phyloP scores from a whole-genome alignment of 2,329 filamentous ascomycete genomes.

The Calonectria ilicicola region DNA sequence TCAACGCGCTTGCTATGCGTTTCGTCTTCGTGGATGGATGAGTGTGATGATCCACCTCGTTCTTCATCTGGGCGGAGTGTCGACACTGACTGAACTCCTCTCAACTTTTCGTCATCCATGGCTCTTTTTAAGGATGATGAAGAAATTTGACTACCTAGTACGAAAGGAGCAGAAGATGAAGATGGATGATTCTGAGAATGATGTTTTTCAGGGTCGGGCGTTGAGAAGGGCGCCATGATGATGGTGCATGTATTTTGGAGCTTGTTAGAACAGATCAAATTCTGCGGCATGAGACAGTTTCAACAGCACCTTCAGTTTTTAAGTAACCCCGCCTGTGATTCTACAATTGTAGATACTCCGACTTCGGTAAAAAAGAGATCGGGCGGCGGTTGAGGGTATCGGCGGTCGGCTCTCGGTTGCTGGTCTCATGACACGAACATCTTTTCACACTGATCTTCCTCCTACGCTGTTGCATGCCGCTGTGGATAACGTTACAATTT shows the following conservation, averaged over 20 bases:
- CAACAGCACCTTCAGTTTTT: neutral
- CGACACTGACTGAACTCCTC: neutral
- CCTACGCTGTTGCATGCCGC: neutral
- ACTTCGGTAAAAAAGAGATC: neutral
- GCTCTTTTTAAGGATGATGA: neutral
- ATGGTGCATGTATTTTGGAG: neutral
- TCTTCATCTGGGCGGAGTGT: neutral
- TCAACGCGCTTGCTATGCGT: neutral
- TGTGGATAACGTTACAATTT: conserved; percentile 2
- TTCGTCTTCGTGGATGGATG: neutral
- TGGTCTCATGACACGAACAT: neutral
- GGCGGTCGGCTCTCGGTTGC: neutral
- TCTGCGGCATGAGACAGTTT: neutral
- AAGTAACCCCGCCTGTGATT: neutral
- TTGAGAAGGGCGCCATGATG: neutral
- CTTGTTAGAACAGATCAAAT: neutral
- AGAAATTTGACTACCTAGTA: neutral
- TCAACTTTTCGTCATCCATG: neutral
- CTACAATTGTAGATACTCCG: neutral
- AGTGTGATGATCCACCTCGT: neutral
- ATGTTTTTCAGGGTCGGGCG: neutral
- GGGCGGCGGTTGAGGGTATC: neutral
- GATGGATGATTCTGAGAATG: neutral
- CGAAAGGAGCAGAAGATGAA: neutral
- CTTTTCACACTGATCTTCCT: neutral